These are phyloP conservation scores for Aspergillus tubingensis DNA, from an alignment of 2,329 filamentous ascomycete species.

Conservation along the genomic window DNA sequence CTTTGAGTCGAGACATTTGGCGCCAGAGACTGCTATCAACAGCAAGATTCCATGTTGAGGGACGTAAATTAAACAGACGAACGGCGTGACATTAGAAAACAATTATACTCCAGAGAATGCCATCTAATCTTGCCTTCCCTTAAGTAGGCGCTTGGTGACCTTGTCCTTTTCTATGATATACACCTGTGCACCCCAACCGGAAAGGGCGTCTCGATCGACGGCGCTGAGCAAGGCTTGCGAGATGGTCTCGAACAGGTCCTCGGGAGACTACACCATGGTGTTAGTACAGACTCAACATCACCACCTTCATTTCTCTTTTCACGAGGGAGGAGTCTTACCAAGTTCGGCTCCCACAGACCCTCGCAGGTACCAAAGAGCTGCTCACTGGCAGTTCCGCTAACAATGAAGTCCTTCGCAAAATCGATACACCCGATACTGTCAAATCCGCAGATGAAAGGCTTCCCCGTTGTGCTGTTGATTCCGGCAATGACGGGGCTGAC, in stretches of 20 bases:
- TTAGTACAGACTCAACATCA: conserved; percentile 3
- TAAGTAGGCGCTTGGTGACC: conserved; percentile 97
- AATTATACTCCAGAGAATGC: conserved; percentile 17
- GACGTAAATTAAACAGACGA: conserved; percentile 17
- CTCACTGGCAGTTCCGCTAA: conserved; percentile 91
- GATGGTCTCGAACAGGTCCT: conserved; percentile 97
- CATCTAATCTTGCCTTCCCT: conserved; percentile 87
- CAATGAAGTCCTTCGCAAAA: conserved; percentile 99
- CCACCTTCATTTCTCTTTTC: background rate
- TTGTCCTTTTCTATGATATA: conserved; percentile 99
- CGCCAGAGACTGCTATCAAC: conserved; percentile 26
- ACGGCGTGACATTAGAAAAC: conserved; percentile 20
- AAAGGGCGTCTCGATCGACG: conserved; percentile 93
- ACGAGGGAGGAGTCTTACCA: conserved; percentile 62
- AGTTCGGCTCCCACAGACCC: conserved; percentile 93
- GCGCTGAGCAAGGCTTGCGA: conserved; percentile 95
- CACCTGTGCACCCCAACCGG: conserved; percentile 96
- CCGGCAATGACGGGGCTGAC: conserved; percentile 93
- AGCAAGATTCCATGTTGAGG: conserved; percentile 15
- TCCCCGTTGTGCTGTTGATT: conserved; percentile 87
- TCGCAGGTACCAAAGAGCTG: conserved; percentile 99
- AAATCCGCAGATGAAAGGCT: conserved; percentile 98
- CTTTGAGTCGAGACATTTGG: conserved; percentile 31
- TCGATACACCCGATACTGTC: conserved; percentile 99
- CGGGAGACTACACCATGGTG: conserved; percentile 57